A percentile compares a stretch with the other conserved stretches of the same genome.
These are phyloP conservation scores for Lentinula aciculospora DNA, from an alignment of 768 basidiomycete species.

Conservation along the genomic window DNA sequence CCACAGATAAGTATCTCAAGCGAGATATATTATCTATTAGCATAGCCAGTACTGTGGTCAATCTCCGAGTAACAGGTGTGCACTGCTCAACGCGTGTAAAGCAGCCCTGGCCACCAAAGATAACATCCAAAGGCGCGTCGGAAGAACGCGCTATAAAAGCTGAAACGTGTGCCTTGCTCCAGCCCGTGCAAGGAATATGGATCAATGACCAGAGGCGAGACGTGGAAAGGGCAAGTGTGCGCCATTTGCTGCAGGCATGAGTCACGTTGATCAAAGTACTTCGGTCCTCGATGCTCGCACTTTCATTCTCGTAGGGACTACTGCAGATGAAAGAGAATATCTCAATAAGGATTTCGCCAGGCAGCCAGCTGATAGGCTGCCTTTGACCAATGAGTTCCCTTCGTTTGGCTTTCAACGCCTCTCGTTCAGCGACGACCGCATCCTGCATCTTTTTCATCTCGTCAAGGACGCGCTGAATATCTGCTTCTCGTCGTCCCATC, in stretches of 20 bases:
- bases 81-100: background rate
- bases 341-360: conserved; percentile 39
- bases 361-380: conserved; percentile 46
- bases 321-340: conserved; percentile 30
- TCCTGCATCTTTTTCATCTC: conserved; percentile 33
- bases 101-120: conserved; percentile 12
- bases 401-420: conserved; percentile 22
- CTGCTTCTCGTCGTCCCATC: conserved; percentile 30
- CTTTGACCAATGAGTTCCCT: conserved; percentile 31
- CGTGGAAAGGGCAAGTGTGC: conserved; percentile 34
- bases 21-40: background rate
- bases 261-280: conserved; percentile 34
- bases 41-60: background rate
- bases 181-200: conserved; percentile 19
- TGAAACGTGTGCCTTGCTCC: conserved; percentile 13
- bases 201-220: conserved; percentile 41
- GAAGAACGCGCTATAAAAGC: conserved; percentile 31
- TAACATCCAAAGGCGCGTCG: conserved; percentile 26
- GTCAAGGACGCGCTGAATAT: conserved; percentile 32
- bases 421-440: conserved; percentile 27
- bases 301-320: conserved; percentile 18
- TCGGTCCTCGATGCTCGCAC: conserved; percentile 20
- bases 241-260: conserved; percentile 48
- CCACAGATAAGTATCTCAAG: background rate
- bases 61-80: background rate